A percentile compares a stretch with the other conserved stretches of the same genome.
Evolutionary conservation across 192 early-diverging fungal genomes (phyloP).

Genomic region (Backusella liffmaniae): DNA sequence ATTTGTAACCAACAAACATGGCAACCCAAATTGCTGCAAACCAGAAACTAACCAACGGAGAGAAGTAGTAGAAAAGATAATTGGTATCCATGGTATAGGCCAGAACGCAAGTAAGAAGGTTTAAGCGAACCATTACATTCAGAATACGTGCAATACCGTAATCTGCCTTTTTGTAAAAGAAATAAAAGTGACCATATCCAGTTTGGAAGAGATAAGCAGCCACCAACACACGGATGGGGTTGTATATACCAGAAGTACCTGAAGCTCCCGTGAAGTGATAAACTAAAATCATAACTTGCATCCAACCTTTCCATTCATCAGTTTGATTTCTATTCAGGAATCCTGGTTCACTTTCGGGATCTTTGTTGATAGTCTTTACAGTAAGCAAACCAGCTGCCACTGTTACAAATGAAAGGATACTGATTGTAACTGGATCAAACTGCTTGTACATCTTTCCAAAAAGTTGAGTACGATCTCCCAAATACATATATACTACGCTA

Average conservation of each 20-base stretch:
- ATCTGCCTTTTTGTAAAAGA: slow-evolving; percentile 68
- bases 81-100: slow-evolving; percentile 67
- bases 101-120: slow-evolving; percentile 63
- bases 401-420: slow-evolving; percentile 39
- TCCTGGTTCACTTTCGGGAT: slow-evolving; percentile 36
- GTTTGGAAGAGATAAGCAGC: slow-evolving; percentile 83
- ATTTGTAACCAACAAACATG: slow-evolving; percentile 50
- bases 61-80: slow-evolving; percentile 79
- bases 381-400: slow-evolving; percentile 48
- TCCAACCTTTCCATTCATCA: slow-evolving; percentile 90
- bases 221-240: slow-evolving; percentile 70
- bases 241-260: slow-evolving; percentile 62
- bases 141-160: slow-evolving; percentile 64
- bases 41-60: slow-evolving; percentile 73
- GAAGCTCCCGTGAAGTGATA: slow-evolving; percentile 76
- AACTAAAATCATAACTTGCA: slow-evolving; percentile 70
- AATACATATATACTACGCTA: slow-evolving; percentile 59
- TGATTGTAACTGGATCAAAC: slow-evolving; percentile 48
- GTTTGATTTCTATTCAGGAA: slow-evolving; percentile 79
- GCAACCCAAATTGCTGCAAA: slow-evolving; percentile 66
- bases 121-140: slow-evolving; percentile 62
- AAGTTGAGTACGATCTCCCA: slow-evolving; percentile 66
- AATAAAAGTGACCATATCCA: slow-evolving; percentile 78
- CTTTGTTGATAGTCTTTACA: slow-evolving; percentile 40
- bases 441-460: slow-evolving; percentile 70